Conservation (phyloP, 2,329 filamentous ascomycete species). For the Emergomyces orientalis region DNA sequence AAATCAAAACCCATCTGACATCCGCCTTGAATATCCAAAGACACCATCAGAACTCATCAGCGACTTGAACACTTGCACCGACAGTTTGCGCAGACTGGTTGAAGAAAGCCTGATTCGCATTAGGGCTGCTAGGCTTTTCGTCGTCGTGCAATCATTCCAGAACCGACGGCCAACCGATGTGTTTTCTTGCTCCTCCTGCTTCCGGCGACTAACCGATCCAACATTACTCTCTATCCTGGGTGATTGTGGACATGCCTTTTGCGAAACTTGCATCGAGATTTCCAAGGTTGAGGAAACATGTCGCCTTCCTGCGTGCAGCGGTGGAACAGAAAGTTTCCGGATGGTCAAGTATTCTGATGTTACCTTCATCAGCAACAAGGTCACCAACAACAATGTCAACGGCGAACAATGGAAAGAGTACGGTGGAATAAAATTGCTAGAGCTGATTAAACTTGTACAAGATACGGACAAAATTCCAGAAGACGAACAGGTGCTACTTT, state of each 20-base stretch:
- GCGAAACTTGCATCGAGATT: slow-evolving; percentile 30
- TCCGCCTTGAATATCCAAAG: slow-evolving; percentile 11
- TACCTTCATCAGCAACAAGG: background rate
- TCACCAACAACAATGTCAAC: background rate
- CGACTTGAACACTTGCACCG: slow-evolving; percentile 19
- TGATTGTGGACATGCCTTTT: slow-evolving; percentile 46
- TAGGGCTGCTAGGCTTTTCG: slow-evolving; percentile 27
- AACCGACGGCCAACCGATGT: slow-evolving; percentile 8
- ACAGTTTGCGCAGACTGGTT: slow-evolving; percentile 19
- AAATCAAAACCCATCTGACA: slow-evolving; percentile 1
- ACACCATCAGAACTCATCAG: slow-evolving; percentile 14
- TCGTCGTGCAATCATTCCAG: slow-evolving; percentile 25
- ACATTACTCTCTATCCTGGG: slow-evolving; percentile 35
- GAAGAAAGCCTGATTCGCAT: slow-evolving; percentile 26
- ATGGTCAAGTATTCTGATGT: slow-evolving; percentile 27
- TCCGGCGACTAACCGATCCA: slow-evolving; percentile 19
- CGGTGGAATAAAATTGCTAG: slow-evolving; percentile 42
- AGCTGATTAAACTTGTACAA: slow-evolving; percentile 38
- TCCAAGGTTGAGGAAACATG: slow-evolving; percentile 29
- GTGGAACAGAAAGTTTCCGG: slow-evolving; percentile 31
- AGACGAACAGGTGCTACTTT: slow-evolving; percentile 47
- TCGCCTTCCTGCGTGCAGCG: slow-evolving; percentile 33
- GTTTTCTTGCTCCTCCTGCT: slow-evolving; percentile 29
- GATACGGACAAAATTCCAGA: slow-evolving; percentile 24
- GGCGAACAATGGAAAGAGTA: slow-evolving; percentile 16